These are phyloP conservation scores for Leccinum ochraceum DNA, from an alignment of 768 basidiomycete species.

Conservation along the genomic window DNA sequence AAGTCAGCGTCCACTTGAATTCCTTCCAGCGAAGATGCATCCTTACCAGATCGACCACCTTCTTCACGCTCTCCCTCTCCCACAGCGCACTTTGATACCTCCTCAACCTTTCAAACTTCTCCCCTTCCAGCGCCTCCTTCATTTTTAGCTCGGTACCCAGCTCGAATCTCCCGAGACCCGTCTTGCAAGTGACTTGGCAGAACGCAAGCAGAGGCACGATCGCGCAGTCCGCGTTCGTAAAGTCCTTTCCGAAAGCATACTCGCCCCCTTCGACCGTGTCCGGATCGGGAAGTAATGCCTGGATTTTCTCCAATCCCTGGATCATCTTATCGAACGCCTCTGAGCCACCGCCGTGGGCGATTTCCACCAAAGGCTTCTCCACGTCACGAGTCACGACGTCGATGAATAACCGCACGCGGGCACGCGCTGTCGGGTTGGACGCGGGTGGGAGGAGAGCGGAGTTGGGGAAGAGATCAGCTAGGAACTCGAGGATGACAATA, in stretches of 20 bases:
- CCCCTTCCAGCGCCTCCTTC: constrained; percentile 39
- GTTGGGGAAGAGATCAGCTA: not conserved
- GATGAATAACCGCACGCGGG: not conserved
- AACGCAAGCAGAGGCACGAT: constrained; percentile 56
- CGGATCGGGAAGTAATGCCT: constrained; percentile 36
- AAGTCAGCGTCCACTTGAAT: not conserved
- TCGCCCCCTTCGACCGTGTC: constrained; percentile 39
- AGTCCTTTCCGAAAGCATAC: constrained; percentile 40
- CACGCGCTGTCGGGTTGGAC: not conserved
- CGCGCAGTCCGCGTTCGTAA: constrained; percentile 60
- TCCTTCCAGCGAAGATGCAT: not conserved
- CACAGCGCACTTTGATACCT: constrained; percentile 50
- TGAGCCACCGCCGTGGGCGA: not conserved
- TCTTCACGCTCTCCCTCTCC: constrained; percentile 33
- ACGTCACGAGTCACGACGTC: not conserved
- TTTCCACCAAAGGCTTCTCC: not conserved
- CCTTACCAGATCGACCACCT: constrained; percentile 10
- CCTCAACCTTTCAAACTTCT: constrained; percentile 48
- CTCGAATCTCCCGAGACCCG: constrained; percentile 51
- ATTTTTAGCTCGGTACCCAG: constrained; percentile 47
- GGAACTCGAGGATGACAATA: not conserved
- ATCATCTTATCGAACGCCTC: not conserved
- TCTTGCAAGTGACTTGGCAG: constrained; percentile 40
- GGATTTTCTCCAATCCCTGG: constrained; percentile 8
- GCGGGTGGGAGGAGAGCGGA: not conserved